These are phyloP conservation scores for Coniochaeta prunicola DNA, from an alignment of 2,329 filamentous ascomycete genomes.

Conservation along the genomic window DNA sequence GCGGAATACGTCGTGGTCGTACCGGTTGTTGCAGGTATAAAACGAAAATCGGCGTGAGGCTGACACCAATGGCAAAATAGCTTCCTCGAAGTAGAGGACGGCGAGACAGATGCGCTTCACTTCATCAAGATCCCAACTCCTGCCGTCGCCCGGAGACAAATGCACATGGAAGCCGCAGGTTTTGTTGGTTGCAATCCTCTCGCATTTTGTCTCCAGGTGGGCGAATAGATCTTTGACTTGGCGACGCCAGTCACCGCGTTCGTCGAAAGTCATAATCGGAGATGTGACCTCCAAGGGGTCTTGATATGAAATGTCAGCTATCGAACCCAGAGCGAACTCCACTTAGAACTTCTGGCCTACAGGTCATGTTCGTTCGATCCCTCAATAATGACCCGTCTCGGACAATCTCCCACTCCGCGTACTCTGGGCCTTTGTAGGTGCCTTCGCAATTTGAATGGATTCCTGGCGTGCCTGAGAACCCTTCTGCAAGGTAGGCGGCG, in stretches of 20 bases:
- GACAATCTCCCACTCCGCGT: not conserved
- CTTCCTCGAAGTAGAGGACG: not conserved
- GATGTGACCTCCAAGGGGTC: not conserved
- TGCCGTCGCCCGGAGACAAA: not conserved
- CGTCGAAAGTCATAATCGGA: not conserved
- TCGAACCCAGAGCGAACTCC: not conserved
- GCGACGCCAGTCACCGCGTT: not conserved
- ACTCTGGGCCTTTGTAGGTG: not conserved
- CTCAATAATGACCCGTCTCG: not conserved
- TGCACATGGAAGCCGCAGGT: not conserved
- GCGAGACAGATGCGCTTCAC: not conserved
- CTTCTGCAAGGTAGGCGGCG: not conserved
- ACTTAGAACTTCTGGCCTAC: not conserved
- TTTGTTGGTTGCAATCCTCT: not conserved
- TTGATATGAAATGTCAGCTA: not conserved
- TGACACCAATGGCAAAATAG: not conserved
- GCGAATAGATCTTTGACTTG: not conserved
- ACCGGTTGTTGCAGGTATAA: not conserved
- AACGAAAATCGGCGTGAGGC: not conserved
- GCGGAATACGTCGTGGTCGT: not conserved
- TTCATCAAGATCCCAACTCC: not conserved
- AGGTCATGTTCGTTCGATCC: not conserved
- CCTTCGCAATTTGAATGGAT: not conserved
- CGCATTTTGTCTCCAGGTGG: not conserved
- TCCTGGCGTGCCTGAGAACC: not conserved